Evolutionary conservation across 306 rosid genomes (phyloP).

Genomic region (Prunus campanulata): DNA sequence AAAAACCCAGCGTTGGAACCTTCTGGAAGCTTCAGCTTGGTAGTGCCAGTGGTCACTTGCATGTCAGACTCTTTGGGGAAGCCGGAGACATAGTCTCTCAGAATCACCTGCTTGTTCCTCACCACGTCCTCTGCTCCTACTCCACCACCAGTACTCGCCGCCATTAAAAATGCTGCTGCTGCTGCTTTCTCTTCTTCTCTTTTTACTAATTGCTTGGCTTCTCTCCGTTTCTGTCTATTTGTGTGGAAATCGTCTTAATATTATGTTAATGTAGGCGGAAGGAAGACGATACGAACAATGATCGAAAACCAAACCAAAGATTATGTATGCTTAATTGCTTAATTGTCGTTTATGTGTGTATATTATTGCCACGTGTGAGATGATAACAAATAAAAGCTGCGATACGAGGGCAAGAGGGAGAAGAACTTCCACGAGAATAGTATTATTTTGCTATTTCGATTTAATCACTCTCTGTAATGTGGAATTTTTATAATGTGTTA

Average conservation of each 20-base stretch:
- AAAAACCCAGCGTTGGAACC: slow-evolving; percentile 31
- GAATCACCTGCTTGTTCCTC: slow-evolving; percentile 40
- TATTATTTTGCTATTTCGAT: too few species aligned
- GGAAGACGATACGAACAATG: neutral
- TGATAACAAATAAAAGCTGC: too few species aligned
- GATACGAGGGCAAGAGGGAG: too few species aligned
- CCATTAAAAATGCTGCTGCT: neutral
- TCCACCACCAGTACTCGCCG: neutral
- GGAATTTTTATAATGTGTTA: too few species aligned
- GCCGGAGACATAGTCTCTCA: slow-evolving; percentile 28
- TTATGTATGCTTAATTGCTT: neutral
- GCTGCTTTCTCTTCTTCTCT: neutral
- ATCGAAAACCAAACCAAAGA: neutral
- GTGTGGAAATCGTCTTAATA: too few species aligned
- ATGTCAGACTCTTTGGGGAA: slow-evolving; percentile 43
- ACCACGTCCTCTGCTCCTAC: neutral
- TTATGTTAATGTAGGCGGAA: neutral
- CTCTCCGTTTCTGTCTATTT: neutral
- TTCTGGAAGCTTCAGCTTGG: slow-evolving; percentile 33
- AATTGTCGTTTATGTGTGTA: neutral
- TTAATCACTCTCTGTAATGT: too few species aligned
- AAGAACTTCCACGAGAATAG: neutral
- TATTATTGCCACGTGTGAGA: neutral
- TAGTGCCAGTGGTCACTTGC: slow-evolving; percentile 4
- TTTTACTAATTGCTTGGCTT: neutral